Evolutionary conservation across 306 rosid genomes (phyloP).

Genomic region (Glycine tomentella): DNA sequence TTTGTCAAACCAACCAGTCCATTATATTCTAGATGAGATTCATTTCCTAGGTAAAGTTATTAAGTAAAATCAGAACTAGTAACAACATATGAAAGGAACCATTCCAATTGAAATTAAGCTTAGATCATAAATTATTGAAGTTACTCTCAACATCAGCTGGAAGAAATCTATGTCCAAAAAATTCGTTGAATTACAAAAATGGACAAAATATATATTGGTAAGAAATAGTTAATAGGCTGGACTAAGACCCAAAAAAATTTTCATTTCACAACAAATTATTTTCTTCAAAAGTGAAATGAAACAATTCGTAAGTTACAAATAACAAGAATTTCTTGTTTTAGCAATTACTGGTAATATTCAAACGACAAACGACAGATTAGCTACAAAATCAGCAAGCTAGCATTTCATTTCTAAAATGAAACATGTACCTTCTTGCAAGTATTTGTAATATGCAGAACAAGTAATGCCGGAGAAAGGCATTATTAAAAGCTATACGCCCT

Average conservation of each 20-base stretch:
- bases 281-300: not conserved
- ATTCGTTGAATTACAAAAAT: too few species aligned
- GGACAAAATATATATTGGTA: not conserved
- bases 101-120: constrained; percentile 11
- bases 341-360: not conserved
- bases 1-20: not conserved
- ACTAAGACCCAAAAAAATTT: not conserved
- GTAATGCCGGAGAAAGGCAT: constrained; percentile 84
- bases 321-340: not conserved
- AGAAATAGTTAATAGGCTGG: not conserved
- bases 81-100: not conserved
- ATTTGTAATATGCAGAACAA: constrained; percentile 88
- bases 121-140: not conserved
- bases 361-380: constrained; percentile 8
- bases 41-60: constrained; percentile 19
- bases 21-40: constrained; percentile 22
- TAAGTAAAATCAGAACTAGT: not conserved
- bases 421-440: constrained; percentile 81
- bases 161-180: not conserved
- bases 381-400: not conserved
- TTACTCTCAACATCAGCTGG: not conserved
- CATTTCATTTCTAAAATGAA: constrained; percentile 21
- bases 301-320: constrained; percentile 3
- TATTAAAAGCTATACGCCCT: constrained; percentile 80
- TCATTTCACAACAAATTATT: not conserved